A percentile compares a stretch with the other conserved stretches of the same genome.
Evolutionary conservation across 805 yeast genomes (phyloP).

Genomic region (Candida insectorum): DNA sequence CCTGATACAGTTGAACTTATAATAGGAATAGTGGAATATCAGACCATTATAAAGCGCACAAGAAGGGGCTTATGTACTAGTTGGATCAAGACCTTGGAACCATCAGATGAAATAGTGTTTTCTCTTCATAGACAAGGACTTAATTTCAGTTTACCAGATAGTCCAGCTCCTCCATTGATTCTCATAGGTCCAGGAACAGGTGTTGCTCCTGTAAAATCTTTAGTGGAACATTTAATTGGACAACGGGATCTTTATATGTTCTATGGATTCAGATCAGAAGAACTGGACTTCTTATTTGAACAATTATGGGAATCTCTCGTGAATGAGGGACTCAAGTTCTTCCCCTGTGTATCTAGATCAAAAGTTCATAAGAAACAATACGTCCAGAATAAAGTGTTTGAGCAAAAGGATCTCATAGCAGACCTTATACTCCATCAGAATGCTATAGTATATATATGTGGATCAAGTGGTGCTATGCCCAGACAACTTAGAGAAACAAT

Average conservation of each 20-base stretch:
- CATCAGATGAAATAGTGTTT: constrained; percentile 51
- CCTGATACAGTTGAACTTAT: constrained; percentile 55
- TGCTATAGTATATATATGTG: constrained; percentile 81
- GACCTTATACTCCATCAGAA: constrained; percentile 49
- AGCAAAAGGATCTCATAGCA: constrained; percentile 45
- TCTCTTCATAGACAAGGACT: constrained; percentile 48
- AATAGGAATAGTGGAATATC: constrained; percentile 82
- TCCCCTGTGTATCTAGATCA: constrained; percentile 47
- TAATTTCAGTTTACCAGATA: constrained; percentile 19
- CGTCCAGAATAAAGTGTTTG: constrained; percentile 73
- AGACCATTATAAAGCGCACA: constrained; percentile 70
- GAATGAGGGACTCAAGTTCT: constrained; percentile 27
- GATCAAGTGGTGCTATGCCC: constrained; percentile 95
- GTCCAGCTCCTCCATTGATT: constrained; percentile 44
- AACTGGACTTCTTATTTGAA: constrained; percentile 67
- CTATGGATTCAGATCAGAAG: constrained; percentile 67
- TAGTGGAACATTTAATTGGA: constrained; percentile 43
- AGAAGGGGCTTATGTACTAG: constrained; percentile 81
- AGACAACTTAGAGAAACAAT: constrained; percentile 79
- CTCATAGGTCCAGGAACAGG: constrained; percentile 96
- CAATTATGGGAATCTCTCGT: constrained; percentile 47
- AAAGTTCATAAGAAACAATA: constrained; percentile 46
- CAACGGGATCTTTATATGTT: constrained; percentile 50
- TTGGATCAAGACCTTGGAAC: constrained; percentile 56
- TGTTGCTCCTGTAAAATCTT: constrained; percentile 83